Base-by-base conservation (phyloP, 441 rosid genomes). In the Croton setiger region DNA sequence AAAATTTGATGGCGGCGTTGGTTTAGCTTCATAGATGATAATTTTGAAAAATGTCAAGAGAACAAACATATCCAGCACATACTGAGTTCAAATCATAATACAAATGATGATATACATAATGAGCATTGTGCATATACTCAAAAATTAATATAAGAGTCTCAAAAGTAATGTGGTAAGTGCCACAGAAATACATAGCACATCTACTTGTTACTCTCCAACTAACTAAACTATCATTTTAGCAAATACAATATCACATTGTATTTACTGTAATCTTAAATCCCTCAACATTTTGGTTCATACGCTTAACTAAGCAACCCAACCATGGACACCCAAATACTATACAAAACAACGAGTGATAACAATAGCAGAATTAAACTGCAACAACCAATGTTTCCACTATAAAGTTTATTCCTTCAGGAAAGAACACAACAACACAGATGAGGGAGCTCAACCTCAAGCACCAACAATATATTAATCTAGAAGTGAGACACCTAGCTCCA, bases 1-100 rank as follows among this genome's bases (percentile, higher is more conserved):
- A 73, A 96, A 96, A 74, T 91, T 88, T 47, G 87, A 66, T 20
- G 99, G 99, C 73, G 87, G 59, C 3, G 81, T 86, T 12, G 98
- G 99, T 88, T 93, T 96, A 72, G 84, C 99, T 96, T 79, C 81
- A 85, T 12, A 65, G 3, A 76, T 69, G 9, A 74, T 56, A 45
- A 73, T 18, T 49, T 5, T 3, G 48, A 7, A 61, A 18, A 72
- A 60, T 52, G 27, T 17, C 56, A 7, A 8, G 31, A 37, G 45
- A 20, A 14, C 23, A n/a, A 57, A 49, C 21, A 65, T 0, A 39
- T 6, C 15, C 17, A 8, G 23, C 18, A 17, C n/a, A 17, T 7
- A 21, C 23, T 47, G 7, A 64, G 20, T 14, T 18, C 37, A 67
- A 13, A 8, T 23, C 56, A 9, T 11, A 64, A 47, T 9, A 27